These are phyloP conservation scores for Neurospora sp. DNA, from an alignment of 2,329 filamentous ascomycete species.

Conservation along the genomic window DNA sequence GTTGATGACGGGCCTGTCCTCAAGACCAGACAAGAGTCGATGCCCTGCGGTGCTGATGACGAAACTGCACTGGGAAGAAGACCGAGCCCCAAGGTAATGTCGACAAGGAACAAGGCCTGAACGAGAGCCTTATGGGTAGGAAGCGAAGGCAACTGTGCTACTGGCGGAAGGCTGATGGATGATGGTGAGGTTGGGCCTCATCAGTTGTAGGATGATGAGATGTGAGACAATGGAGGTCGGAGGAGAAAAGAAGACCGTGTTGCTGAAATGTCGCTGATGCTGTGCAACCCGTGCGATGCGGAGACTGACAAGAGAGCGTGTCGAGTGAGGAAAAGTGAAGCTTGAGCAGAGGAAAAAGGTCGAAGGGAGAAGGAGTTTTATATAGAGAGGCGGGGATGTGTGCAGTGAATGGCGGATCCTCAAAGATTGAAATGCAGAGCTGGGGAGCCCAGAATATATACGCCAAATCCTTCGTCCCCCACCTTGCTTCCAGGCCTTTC, in stretches of 20 bases:
- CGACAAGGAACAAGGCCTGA: neutral
- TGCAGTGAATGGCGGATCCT: neutral
- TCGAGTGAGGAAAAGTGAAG: neutral
- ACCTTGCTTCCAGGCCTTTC: neutral
- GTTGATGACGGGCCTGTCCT: neutral
- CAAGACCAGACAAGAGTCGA: neutral
- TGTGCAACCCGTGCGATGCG: neutral
- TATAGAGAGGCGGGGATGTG: neutral
- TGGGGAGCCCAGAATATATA: neutral
- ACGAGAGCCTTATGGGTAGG: neutral
- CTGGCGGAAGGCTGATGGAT: neutral
- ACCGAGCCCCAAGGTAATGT: neutral
- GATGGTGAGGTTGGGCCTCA: neutral
- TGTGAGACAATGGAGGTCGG: neutral
- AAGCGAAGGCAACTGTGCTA: neutral
- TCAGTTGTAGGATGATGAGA: neutral
- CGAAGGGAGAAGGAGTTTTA: too few species aligned
- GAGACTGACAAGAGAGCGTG: neutral
- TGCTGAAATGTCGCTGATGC: neutral
- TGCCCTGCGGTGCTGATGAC: neutral
- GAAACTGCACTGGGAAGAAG: neutral
- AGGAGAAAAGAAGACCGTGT: neutral
- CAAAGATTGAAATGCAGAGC: neutral
- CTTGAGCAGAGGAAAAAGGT: neutral
- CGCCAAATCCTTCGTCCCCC: neutral